Evolutionary conservation across 495 filamentous ascomycete genomes (phyloP).

Genomic region (Rostrohypoxylon terebratum): DNA sequence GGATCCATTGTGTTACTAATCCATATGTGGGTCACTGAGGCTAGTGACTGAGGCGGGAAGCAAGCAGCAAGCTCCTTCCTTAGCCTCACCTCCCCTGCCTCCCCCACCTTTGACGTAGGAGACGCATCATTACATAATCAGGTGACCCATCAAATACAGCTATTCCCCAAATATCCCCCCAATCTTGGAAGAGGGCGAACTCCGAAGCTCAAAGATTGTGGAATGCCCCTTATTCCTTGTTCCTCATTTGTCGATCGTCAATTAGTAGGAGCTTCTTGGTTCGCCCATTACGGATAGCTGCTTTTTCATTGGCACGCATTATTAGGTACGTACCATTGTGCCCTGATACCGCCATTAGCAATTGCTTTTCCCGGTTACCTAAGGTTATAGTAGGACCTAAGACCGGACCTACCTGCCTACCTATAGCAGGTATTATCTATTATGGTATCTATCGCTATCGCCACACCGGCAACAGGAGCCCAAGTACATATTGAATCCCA

Average conservation of each 20-base stretch:
- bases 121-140: background rate
- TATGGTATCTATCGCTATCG: conserved; percentile 27
- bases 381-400: too few relatives aligned
- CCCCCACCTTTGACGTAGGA: conserved; percentile 12
- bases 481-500: conserved; percentile 23
- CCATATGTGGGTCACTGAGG: background rate
- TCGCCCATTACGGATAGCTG: conserved; percentile 19
- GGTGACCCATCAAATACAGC: conserved; percentile 7
- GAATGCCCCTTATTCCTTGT: conserved; percentile 4
- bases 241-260: background rate
- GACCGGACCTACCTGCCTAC: too few relatives aligned
- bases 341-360: background rate
- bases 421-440: conserved; percentile 15
- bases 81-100: too few relatives aligned
- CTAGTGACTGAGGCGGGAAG: background rate
- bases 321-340: background rate
- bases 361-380: background rate
- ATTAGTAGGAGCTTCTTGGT: background rate
- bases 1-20: too few relatives aligned
- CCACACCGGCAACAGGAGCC: conserved; percentile 22
- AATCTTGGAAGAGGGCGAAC: conserved; percentile 58
- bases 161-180: too few relatives aligned
- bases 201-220: conserved; percentile 48
- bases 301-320: conserved; percentile 22
- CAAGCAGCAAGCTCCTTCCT: background rate